Base-by-base conservation (phyloP, 352 stramenopile species). In the Blastocystis sp. region DNA sequence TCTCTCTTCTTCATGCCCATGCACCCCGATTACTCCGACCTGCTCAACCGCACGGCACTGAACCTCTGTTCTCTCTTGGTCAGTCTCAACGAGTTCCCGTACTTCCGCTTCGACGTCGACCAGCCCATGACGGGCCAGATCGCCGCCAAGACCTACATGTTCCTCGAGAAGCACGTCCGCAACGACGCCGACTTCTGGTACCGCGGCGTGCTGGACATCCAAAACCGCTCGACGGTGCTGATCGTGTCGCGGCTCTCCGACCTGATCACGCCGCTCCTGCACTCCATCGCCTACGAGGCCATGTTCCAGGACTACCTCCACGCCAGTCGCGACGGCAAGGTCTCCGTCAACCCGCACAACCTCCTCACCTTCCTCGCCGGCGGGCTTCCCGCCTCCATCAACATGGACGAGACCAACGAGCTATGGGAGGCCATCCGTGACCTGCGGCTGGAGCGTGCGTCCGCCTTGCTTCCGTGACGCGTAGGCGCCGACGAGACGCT, bases 301-400 rank as follows among this genome's bases (percentile, higher is more conserved):
- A 84, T 84, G 74, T 59, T 84, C n/a, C 74, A 84, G 10, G 74
- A 84, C 60, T 84, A 84, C 38, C 57, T 84, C 14, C 74, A 84
- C 48, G 54, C 69, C n/a, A 24, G 74, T n/a, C 48, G 69, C 28
- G 74, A 84, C 34, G 74, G 74, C 4, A 62, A 69, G 40, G 21
- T 84, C 9, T 84, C 74, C 21, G 48, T 69, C 6, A 69, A 57
- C 45, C 74, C 54, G 38, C 74, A 84, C 60, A 34, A 84, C 28
- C 21, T 69, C 24, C 57, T 84, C 7, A 68, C 74, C 3, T 84
- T 68, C 54, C 61, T 84, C 21, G 14, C 74, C 2, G 74, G 74
- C 14, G 74, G 74, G 19, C 57, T 84, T 0, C 74, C 74, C 14
- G 38, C 74, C 7, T 57, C 59, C 54, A 42, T 84, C 52, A 10